Conservation (phyloP, 805 yeast genomes). For the Myxozyma melibiosi region DNA sequence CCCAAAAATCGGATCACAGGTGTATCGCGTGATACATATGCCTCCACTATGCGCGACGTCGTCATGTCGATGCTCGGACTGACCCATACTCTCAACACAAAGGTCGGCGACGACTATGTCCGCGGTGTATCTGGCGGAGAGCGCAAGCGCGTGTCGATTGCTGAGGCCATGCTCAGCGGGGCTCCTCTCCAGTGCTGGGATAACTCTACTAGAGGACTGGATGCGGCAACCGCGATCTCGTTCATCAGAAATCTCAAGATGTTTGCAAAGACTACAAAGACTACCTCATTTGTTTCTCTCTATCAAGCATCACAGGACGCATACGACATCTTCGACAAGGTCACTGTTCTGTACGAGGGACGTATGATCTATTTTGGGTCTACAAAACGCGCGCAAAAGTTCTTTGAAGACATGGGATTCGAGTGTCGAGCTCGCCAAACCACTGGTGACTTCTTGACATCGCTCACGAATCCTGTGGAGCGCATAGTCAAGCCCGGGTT, state of each 20-base stretch:
- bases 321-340: conserved; percentile 58
- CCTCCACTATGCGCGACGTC: conserved; percentile 53
- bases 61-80: conserved; percentile 52
- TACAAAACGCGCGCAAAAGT: conserved; percentile 50
- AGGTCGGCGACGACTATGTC: conserved; percentile 51
- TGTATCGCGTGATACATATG: conserved; percentile 53
- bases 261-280: conserved; percentile 52
- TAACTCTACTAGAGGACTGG: conserved; percentile 72
- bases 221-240: conserved; percentile 69
- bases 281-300: conserved; percentile 62
- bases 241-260: conserved; percentile 60
- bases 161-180: conserved; percentile 53
- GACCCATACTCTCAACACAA: conserved; percentile 47
- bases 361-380: conserved; percentile 58
- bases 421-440: conserved; percentile 60
- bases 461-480: conserved; percentile 54
- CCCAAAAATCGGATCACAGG: conserved; percentile 60
- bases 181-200: conserved; percentile 62
- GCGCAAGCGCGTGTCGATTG: conserved; percentile 57
- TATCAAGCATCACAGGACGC: conserved; percentile 61
- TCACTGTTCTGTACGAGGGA: conserved; percentile 57
- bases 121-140: conserved; percentile 66
- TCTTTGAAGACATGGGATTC: conserved; percentile 57
- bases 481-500: conserved; percentile 49
- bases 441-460: conserved; percentile 43